Conservation (phyloP, 2,329 filamentous ascomycete genomes). For the Phoma sp. region DNA sequence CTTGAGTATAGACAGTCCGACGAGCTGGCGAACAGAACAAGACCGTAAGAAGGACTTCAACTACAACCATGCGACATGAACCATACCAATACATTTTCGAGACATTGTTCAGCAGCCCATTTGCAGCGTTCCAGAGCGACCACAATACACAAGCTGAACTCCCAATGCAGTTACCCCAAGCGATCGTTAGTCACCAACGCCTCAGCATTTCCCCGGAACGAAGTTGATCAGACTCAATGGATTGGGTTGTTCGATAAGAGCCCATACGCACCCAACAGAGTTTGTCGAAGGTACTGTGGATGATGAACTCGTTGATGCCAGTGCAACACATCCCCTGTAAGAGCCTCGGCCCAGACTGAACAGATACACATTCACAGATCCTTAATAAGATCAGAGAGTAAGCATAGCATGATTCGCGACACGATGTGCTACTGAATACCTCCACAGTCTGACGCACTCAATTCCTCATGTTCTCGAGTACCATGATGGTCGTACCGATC, state of each 20-base stretch:
- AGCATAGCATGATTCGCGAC: not conserved
- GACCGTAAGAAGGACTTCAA: constrained; percentile 19
- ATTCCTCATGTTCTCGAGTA: constrained; percentile 20
- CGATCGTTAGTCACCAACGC: not conserved
- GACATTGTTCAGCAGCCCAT: constrained; percentile 7
- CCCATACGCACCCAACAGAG: not conserved
- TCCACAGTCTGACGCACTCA: no score
- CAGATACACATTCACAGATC: not conserved
- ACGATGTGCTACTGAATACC: not conserved
- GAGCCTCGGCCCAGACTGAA: not conserved
- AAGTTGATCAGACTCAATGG: not conserved
- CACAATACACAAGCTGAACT: constrained; percentile 3
- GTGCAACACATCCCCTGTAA: not conserved
- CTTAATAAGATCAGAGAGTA: no score
- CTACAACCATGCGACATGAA: constrained; percentile 20
- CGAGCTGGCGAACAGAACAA: constrained; percentile 21
- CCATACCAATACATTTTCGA: constrained; percentile 14
- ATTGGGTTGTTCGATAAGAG: not conserved
- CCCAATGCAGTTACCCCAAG: constrained; percentile 9
- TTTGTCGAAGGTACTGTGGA: not conserved
- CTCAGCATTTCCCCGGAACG: not conserved
- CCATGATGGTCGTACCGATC: constrained; percentile 28
- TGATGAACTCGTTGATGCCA: not conserved
- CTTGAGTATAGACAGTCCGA: constrained; percentile 18
- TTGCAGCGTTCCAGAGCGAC: constrained; percentile 14